Conservation (phyloP, 2,329 filamentous ascomycete genomes). For the Lasiodiplodia theobromae region DNA sequence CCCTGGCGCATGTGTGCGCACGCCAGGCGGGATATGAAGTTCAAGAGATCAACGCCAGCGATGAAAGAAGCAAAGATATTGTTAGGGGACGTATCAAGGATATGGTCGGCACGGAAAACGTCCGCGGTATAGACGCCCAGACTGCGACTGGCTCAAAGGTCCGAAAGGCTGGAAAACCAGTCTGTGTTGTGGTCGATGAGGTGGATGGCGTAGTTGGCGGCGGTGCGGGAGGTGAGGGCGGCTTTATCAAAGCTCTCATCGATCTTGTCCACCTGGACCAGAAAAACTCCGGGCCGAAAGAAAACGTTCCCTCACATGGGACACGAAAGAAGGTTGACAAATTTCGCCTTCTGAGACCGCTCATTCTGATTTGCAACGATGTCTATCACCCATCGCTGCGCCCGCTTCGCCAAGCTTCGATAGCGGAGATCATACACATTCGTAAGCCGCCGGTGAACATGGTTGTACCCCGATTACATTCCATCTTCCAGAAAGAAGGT, state of each 20-base stretch:
- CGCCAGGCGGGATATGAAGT: conserved; percentile 95
- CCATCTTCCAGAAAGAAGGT: conserved; percentile 86
- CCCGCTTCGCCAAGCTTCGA: conserved; percentile 80
- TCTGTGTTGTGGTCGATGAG: conserved; percentile 95
- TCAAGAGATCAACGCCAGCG: conserved; percentile 96
- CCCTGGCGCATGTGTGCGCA: conserved; percentile 93
- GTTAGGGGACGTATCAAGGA: conserved; percentile 92
- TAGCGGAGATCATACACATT: conserved; percentile 91
- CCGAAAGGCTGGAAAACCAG: conserved; percentile 78
- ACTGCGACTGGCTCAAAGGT: conserved; percentile 59
- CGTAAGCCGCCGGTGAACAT: conserved; percentile 88
- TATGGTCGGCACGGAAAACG: conserved; percentile 91
- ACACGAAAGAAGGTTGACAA: conserved; percentile 78
- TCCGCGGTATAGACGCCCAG: conserved; percentile 72
- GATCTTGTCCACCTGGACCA: conserved; percentile 88
- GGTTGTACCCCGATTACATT: conserved; percentile 80
- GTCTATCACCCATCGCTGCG: conserved; percentile 90
- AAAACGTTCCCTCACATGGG: conserved; percentile 35
- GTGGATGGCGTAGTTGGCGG: conserved; percentile 92
- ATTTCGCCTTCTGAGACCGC: conserved; percentile 84
- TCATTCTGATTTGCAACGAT: conserved; percentile 97
- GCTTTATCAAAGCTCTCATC: conserved; percentile 93
- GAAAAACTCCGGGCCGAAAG: conserved; percentile 66
- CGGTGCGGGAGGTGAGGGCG: conserved; percentile 78
- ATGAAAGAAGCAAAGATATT: conserved; percentile 87